Evolutionary conservation across 306 rosid genomes (phyloP).

Genomic region (Vigna unguiculata): DNA sequence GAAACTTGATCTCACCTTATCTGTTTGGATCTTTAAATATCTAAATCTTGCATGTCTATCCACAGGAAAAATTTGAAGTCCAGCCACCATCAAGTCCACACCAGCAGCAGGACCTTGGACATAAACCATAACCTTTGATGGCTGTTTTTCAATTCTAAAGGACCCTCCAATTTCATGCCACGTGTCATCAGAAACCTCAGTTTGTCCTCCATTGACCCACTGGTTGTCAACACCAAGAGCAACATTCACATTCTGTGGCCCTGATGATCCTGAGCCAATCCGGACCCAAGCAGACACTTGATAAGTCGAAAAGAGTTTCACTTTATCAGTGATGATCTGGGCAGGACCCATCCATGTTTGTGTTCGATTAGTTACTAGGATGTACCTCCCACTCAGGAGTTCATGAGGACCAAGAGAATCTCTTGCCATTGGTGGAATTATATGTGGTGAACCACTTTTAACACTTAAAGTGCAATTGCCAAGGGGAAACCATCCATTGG

Average conservation of each 20-base stretch:
- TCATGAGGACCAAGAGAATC: conserved; percentile 87
- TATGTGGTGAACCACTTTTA: conserved; percentile 84
- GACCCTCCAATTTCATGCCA: conserved; percentile 99
- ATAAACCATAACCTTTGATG: conserved; percentile 86
- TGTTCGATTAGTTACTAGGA: conserved; percentile 78
- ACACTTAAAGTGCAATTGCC: conserved; percentile 84
- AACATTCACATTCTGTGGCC: conserved; percentile 86
- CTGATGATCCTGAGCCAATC: conserved; percentile 71
- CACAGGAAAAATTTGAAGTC: conserved; percentile 90
- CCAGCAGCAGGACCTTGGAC: conserved; percentile 93
- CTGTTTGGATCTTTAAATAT: conserved; percentile 69
- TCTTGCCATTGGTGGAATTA: conserved; percentile 95
- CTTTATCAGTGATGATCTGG: conserved; percentile 79
- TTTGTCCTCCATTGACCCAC: conserved; percentile 98
- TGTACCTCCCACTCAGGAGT: conserved; percentile 75
- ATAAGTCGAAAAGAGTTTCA: conserved; percentile 84
- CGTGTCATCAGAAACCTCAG: conserved; percentile 61
- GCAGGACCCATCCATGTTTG: conserved; percentile 99
- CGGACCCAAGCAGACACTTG: conserved; percentile 97
- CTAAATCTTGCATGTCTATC: conserved; percentile 79
- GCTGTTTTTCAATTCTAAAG: conserved; percentile 90
- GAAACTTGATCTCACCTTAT: conserved; percentile 71
- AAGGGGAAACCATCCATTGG: conserved; percentile 90
- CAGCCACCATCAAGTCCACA: conserved; percentile 89
- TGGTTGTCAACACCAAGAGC: conserved; percentile 87